A percentile compares a stretch with the other conserved stretches of the same genome.
Conservation (phyloP, 2,329 filamentous ascomycete genomes). For the Colletotrichum sidae region DNA sequence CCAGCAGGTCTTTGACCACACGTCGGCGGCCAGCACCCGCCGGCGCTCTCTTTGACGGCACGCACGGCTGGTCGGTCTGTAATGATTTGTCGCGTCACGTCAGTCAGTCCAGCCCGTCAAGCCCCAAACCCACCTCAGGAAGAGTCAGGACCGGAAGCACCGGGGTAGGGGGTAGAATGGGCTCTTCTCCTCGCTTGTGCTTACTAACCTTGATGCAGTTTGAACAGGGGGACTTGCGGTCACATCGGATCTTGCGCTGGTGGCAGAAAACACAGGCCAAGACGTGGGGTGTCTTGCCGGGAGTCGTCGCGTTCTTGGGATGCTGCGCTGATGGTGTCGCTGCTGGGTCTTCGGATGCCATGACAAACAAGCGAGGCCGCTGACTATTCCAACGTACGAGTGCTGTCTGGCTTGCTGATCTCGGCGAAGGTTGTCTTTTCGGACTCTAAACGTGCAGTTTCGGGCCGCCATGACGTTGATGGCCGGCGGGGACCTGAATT, state of each 20-base stretch:
- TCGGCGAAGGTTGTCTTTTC: background rate
- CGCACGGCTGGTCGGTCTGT: conserved; percentile 32
- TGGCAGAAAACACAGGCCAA: conserved; percentile 66
- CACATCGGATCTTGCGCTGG: conserved; percentile 72
- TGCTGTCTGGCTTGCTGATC: background rate
- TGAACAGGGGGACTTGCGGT: conserved; percentile 66
- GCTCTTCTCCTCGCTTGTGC: conserved; percentile 1
- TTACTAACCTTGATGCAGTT: conserved; percentile 53
- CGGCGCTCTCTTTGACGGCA: conserved; percentile 27
- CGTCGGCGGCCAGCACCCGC: conserved; percentile 21
- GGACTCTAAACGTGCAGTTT: conserved; percentile 9
- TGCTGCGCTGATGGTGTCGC: conserved; percentile 1
- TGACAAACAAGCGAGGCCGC: background rate
- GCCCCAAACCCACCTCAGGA: no score
- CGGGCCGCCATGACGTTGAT: conserved; percentile 3
- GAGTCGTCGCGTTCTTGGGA: conserved; percentile 3
- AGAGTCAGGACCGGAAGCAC: no score
- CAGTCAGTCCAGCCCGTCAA: no score
- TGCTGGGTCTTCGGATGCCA: conserved; percentile 15
- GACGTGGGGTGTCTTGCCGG: conserved; percentile 15
- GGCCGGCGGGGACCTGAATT: background rate
- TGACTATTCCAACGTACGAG: no score
- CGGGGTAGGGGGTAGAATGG: no score
- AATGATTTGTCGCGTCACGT: conserved; percentile 62
- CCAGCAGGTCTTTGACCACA: conserved; percentile 22